Base-by-base conservation (phyloP, 2,329 filamentous ascomycete species). In the Clarireedia monteithiana region DNA sequence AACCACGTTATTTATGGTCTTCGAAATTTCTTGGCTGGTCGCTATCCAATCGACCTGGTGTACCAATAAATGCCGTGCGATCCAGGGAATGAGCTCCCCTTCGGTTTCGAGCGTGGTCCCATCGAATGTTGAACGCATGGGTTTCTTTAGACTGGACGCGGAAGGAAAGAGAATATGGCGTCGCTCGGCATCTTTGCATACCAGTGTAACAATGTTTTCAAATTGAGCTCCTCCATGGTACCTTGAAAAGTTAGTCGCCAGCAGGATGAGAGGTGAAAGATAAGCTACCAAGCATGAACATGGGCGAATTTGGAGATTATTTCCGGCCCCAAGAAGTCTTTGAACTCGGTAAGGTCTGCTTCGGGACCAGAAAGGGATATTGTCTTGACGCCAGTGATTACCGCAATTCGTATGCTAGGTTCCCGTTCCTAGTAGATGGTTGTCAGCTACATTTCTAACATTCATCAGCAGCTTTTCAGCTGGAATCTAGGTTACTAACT, bases 191-290 rank as follows among this genome's bases (percentile, higher is more conserved):
- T 52, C 50, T 30, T 46, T 17, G 14, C 42, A 23, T 24, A 52
- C 50, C 23, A 44, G 17, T n/a, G 12, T 9, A 15, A 39, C 27
- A 36, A 52, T 39, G 7, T 34, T 45, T 44, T 36, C 39, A 14
- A 52, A 39, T 3, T 52, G 27, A 14, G 39, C 38, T 26, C 50
- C 50, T 17, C 50, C 50, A 23, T 52, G 50, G 36, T 52, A 52
- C 39, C 39, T 42, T 42, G 39, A 14, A 42, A n/a, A 42, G 15
- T 42, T 10, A 42, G 39, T 42, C 39, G 39, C 17, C 5, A 17
- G 5, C 15, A 14, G 7, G 17, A 20, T 20, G 17, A n/a, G n/a
- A 20, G 7, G 6, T 20, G 39, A n/a, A 20, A 15, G 2, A 20
- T 42, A 20, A 20, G 39, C 15, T 42, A 42, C 50, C 50, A 52